phyloP scores from a whole-genome alignment of 108 stramenopile genomes.

The Conticribra guillardii region DNA sequence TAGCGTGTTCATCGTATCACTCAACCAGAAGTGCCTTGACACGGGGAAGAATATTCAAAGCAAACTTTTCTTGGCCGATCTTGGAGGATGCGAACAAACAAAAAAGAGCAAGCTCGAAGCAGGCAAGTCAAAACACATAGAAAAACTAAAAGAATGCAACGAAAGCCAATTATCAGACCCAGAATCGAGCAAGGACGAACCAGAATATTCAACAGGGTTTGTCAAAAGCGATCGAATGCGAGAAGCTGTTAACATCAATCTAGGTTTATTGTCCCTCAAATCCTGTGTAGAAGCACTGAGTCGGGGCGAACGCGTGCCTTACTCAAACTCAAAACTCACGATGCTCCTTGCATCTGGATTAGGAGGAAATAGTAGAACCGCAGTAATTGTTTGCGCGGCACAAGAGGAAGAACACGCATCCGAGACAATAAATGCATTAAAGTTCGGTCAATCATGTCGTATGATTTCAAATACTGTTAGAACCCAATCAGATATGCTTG shows the following conservation, averaged over 20 bases:
- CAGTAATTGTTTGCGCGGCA: constrained; percentile 63
- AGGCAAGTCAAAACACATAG: constrained; percentile 39
- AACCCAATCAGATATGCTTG: constrained; percentile 45
- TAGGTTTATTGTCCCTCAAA: constrained; percentile 67
- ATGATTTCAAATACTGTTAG: constrained; percentile 40
- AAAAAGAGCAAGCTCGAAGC: constrained; percentile 52
- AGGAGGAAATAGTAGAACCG: constrained; percentile 66
- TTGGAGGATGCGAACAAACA: constrained; percentile 73
- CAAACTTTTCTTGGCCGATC: constrained; percentile 65
- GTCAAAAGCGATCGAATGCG: constrained; percentile 53
- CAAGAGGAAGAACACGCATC: constrained; percentile 53
- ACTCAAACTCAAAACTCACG: constrained; percentile 73
- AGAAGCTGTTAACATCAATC: constrained; percentile 78
- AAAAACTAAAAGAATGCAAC: constrained; percentile 26
- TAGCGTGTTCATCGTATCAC: constrained; percentile 61
- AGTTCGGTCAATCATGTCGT: constrained; percentile 66
- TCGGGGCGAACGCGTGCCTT: constrained; percentile 57
- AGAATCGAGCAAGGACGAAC: not conserved
- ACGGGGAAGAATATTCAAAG: constrained; percentile 41
- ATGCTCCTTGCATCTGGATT: constrained; percentile 66
- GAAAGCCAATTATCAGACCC: not conserved
- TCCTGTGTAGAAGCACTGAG: constrained; percentile 61
- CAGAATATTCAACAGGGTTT: constrained; percentile 44
- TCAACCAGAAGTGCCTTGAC: constrained; percentile 51
- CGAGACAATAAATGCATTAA: constrained; percentile 62